These are phyloP conservation scores for Mayamaea pseudoterrestris DNA, from an alignment of 108 stramenopile genomes.

Conservation along the genomic window DNA sequence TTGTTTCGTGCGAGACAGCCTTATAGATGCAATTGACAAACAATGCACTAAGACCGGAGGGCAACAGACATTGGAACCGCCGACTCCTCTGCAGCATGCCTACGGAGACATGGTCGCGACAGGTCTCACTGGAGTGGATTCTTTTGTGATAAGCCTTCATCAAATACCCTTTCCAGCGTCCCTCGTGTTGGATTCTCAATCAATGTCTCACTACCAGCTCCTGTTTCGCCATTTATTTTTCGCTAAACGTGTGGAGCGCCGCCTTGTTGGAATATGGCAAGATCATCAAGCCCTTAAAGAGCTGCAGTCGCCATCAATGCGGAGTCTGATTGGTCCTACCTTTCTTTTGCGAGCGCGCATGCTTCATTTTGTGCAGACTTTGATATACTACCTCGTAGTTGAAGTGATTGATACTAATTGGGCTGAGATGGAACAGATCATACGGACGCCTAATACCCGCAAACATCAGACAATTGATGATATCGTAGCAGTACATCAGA, in stretches of 20 bases:
- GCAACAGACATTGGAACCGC: constrained; percentile 12
- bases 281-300: constrained; percentile 90
- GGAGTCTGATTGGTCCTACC: constrained; percentile 61
- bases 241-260: constrained; percentile 93
- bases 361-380: constrained; percentile 96
- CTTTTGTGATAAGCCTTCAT: constrained; percentile 75
- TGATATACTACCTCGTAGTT: constrained; percentile 93
- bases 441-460: constrained; percentile 7
- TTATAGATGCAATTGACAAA: constrained; percentile 49
- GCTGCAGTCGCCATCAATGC: constrained; percentile 46
- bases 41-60: constrained; percentile 32
- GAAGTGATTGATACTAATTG: constrained; percentile 95
- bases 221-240: constrained; percentile 97
- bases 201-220: constrained; percentile 87
- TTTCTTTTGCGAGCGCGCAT: constrained; percentile 87
- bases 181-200: constrained; percentile 66
- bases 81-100: constrained; percentile 5
- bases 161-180: constrained; percentile 84
- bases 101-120: constrained; percentile 14
- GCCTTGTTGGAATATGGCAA: constrained; percentile 78
- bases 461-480: constrained; percentile 74
- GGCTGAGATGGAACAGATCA: constrained; percentile 54
- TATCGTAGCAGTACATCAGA: constrained; percentile 66
- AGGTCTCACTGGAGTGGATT: constrained; percentile 77
- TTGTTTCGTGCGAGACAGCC: constrained; percentile 37